Conservation (phyloP, 1,139 yeast genomes). For the Magnusiomyces fungicola region DNA sequence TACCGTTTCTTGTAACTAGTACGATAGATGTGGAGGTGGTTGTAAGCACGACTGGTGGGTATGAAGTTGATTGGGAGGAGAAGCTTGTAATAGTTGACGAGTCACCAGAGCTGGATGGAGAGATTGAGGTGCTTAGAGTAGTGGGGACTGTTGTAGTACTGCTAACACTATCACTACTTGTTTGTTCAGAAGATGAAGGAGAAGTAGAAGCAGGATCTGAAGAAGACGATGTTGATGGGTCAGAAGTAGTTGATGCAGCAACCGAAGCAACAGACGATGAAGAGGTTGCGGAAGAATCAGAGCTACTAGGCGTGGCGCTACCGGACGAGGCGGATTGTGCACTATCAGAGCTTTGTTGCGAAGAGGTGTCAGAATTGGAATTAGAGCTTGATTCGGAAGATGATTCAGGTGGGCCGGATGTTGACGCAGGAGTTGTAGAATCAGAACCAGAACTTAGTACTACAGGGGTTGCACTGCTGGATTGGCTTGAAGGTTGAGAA, state of each 20-base stretch:
- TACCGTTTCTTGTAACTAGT: conserved; percentile 8
- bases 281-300: neutral
- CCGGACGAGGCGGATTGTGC: conserved; percentile 1
- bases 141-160: neutral
- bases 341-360: neutral
- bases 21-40: conserved; percentile 13
- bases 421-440: neutral
- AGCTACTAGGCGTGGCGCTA: neutral
- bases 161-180: neutral
- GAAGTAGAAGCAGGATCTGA: neutral
- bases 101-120: neutral
- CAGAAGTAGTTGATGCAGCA: neutral
- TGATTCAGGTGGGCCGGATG: neutral
- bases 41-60: conserved; percentile 10
- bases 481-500: no score
- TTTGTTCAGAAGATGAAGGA: neutral
- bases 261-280: neutral
- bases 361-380: neutral
- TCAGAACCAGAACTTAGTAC: neutral
- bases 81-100: neutral
- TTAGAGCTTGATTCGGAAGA: neutral
- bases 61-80: neutral
- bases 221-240: neutral
- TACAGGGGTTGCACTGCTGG: neutral
- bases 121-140: neutral